Evolutionary conservation across 2,329 filamentous ascomycete genomes (phyloP).

Genomic region (Tricladium varicosporioides): DNA sequence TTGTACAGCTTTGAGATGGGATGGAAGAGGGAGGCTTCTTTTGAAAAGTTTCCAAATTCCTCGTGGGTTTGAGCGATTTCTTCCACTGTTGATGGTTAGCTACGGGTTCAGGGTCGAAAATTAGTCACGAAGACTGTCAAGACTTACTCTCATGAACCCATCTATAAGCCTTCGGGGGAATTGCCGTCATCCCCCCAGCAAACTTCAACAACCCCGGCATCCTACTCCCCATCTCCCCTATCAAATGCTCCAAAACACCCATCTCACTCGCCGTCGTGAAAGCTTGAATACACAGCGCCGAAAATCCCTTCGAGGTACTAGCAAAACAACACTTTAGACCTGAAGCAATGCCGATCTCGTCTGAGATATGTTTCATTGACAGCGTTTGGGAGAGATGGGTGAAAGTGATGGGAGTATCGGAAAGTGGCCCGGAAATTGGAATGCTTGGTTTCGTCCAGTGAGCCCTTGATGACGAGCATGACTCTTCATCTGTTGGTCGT

Average conservation of each 20-base stretch:
- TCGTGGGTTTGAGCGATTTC: slow-evolving; percentile 68
- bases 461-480: slow-evolving; percentile 35
- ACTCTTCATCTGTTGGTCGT: slow-evolving; percentile 39
- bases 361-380: slow-evolving; percentile 47
- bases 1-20: slow-evolving; percentile 59
- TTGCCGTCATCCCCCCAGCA: slow-evolving; percentile 54
- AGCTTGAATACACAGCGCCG: slow-evolving; percentile 66
- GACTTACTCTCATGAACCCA: slow-evolving; percentile 65
- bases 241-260: slow-evolving; percentile 59
- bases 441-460: slow-evolving; percentile 36
- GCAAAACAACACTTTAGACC: slow-evolving; percentile 68
- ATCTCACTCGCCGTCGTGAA: slow-evolving; percentile 66
- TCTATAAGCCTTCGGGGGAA: slow-evolving; percentile 73
- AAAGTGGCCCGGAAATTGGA: slow-evolving; percentile 46
- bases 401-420: slow-evolving; percentile 40
- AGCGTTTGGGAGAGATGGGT: slow-evolving; percentile 42
- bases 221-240: slow-evolving; percentile 50
- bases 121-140: background rate
- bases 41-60: slow-evolving; percentile 60
- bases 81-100: slow-evolving; percentile 46
- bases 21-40: slow-evolving; percentile 15
- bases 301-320: slow-evolving; percentile 61
- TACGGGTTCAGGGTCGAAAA: background rate
- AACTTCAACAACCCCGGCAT: slow-evolving; percentile 45
- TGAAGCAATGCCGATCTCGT: slow-evolving; percentile 52